Evolutionary conservation across 331 rosid species (phyloP).

Genomic region (Prunus yedoensis): DNA sequence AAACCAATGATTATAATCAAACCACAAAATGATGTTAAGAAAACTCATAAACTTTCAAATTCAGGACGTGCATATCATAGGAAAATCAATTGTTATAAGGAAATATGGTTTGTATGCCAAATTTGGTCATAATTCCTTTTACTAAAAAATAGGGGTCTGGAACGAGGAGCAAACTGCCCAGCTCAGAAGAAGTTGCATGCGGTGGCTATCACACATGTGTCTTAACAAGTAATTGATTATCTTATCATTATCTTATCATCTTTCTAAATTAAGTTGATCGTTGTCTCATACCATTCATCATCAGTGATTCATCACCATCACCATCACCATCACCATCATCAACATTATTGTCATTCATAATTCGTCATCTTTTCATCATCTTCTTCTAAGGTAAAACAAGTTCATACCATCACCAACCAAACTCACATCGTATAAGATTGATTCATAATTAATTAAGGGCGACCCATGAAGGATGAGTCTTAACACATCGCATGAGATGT

Average conservation of each 20-base stretch:
- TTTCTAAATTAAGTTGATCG: neutral
- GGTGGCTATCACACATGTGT: slow-evolving; percentile 97
- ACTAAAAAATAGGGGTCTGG: slow-evolving; percentile 47
- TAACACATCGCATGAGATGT: neutral
- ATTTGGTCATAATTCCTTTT: slow-evolving; percentile 8
- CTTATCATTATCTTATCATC: slow-evolving; percentile 29
- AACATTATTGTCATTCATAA: neutral
- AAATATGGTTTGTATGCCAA: neutral
- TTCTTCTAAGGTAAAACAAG: neutral
- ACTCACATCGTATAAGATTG: neutral
- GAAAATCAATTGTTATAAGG: neutral
- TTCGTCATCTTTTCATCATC: neutral
- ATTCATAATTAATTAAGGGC: neutral
- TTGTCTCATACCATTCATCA: neutral
- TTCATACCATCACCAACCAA: neutral
- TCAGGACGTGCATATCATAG: neutral
- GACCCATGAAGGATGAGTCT: neutral
- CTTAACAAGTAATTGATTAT: slow-evolving; percentile 63
- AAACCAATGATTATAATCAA: neutral
- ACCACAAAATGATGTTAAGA: neutral
- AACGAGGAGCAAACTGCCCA: slow-evolving; percentile 53
- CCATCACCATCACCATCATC: neutral
- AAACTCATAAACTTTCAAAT: neutral
- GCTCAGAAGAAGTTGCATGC: slow-evolving; percentile 73
- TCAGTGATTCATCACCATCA: neutral